These are phyloP conservation scores for Xylaria castorea DNA, from an alignment of 495 filamentous ascomycete genomes.

Conservation along the genomic window DNA sequence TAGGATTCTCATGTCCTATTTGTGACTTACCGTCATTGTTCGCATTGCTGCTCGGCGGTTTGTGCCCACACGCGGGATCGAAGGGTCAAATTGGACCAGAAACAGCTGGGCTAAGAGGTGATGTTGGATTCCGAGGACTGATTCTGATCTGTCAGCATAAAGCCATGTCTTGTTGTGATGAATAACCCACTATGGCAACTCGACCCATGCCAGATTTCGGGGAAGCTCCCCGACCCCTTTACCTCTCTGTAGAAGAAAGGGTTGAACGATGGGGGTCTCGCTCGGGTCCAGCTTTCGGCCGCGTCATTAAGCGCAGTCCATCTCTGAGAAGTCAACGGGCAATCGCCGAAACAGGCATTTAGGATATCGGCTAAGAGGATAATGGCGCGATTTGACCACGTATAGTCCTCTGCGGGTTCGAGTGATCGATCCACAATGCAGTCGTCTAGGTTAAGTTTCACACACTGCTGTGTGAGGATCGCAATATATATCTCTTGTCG, in stretches of 20 bases:
- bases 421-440: slow-evolving; percentile 54
- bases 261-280: slow-evolving; percentile 45
- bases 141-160: slow-evolving; percentile 6
- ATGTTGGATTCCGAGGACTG: slow-evolving; percentile 61
- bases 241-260: slow-evolving; percentile 46
- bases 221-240: slow-evolving; percentile 42
- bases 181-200: slow-evolving; percentile 55
- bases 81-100: slow-evolving; percentile 51
- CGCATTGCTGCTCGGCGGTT: slow-evolving; percentile 39
- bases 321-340: slow-evolving; percentile 26
- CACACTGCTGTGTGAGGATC: slow-evolving; percentile 55
- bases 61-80: slow-evolving; percentile 45
- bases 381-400: slow-evolving; percentile 61
- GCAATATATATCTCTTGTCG: slow-evolving; percentile 64
- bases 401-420: slow-evolving; percentile 50
- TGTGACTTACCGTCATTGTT: slow-evolving; percentile 41
- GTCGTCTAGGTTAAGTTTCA: slow-evolving; percentile 50
- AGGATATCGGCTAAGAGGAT: slow-evolving; percentile 60
- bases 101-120: slow-evolving; percentile 62
- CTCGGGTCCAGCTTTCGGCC: slow-evolving; percentile 43
- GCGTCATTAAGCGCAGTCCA: slow-evolving; percentile 47
- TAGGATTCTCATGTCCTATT: neutral
- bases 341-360: slow-evolving; percentile 57
- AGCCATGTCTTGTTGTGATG: neutral
- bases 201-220: slow-evolving; percentile 54